Conservation (phyloP, 148 eudicot species). For the Cornus suecica region DNA sequence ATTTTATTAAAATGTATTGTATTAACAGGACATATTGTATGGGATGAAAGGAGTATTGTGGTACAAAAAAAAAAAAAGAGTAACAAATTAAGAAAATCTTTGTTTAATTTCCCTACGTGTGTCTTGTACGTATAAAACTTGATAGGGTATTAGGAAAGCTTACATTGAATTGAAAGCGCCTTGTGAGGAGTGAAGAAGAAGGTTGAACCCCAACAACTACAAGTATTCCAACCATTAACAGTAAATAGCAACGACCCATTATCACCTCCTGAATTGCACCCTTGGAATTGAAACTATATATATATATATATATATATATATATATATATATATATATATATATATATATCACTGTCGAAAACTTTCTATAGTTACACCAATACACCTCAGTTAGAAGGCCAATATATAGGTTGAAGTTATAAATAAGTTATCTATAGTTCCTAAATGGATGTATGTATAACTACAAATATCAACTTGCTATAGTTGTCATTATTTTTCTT, state of each 20-base stretch:
- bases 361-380: too few species aligned
- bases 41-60: too few species aligned
- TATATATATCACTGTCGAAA: too few species aligned
- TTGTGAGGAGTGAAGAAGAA: constrained; percentile 8
- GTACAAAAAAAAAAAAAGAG: not conserved
- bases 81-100: not conserved
- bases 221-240: not conserved
- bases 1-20: not conserved
- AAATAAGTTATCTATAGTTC: not conserved
- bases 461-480: too few species aligned
- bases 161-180: constrained; percentile 19
- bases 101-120: too few species aligned
- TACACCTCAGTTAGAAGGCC: not conserved
- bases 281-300: too few species aligned
- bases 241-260: not conserved
- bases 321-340: too few species aligned
- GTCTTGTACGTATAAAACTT: too few species aligned
- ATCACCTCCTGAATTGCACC: not conserved
- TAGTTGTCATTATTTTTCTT: too few species aligned
- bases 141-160: not conserved
- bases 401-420: not conserved
- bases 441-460: not conserved
- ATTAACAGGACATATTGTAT: too few species aligned
- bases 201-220: constrained; percentile 2
- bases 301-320: too few species aligned